Percentiles rank a stretch among this genome's conserved stretches.
Conservation (phyloP, 495 filamentous ascomycete genomes). For the Penicillium odoratum region DNA sequence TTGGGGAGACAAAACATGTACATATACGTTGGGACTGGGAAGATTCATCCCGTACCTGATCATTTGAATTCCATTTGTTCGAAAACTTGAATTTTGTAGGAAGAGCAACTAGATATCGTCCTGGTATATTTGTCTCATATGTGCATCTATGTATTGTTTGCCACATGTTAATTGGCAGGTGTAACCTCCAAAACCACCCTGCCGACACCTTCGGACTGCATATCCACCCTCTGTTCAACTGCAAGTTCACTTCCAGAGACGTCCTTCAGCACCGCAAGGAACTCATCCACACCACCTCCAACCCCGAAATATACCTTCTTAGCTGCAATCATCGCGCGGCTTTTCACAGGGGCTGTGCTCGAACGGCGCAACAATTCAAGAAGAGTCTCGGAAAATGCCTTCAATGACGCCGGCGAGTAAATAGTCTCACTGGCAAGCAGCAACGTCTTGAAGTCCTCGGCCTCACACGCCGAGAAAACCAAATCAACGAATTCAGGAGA, state of each 20-base stretch:
- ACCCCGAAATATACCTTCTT: conserved; percentile 97
- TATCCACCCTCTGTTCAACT: conserved; percentile 62
- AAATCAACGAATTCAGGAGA: conserved; percentile 64
- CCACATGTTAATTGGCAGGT: conserved; percentile 5
- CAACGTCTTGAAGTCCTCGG: conserved; percentile 37
- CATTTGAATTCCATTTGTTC: conserved; percentile 32
- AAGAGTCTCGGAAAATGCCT: conserved; percentile 72
- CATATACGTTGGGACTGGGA: conserved; percentile 40
- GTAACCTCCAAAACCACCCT: conserved; percentile 47
- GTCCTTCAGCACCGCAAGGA: conserved; percentile 61
- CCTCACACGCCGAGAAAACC: conserved; percentile 33
- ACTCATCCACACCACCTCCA: conserved; percentile 88
- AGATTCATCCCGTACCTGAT: conserved; percentile 29
- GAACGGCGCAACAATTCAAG: conserved; percentile 60
- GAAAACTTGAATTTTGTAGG: background rate
- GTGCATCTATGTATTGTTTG: background rate
- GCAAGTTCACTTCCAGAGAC: conserved; percentile 56
- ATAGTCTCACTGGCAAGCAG: conserved; percentile 93
- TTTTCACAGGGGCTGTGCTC: conserved; percentile 36
- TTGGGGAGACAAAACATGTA: conserved; percentile 37
- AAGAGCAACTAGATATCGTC: background rate
- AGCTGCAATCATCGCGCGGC: conserved; percentile 77
- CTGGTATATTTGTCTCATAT: conserved; percentile 4
- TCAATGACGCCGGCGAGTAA: conserved; percentile 77
- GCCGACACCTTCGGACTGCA: conserved; percentile 51